Evolutionary conservation across 2,329 filamentous ascomycete species (phyloP), one percentile per base, ranked within the genome.

Genomic region (Cryphonectria naterciae): DNA sequence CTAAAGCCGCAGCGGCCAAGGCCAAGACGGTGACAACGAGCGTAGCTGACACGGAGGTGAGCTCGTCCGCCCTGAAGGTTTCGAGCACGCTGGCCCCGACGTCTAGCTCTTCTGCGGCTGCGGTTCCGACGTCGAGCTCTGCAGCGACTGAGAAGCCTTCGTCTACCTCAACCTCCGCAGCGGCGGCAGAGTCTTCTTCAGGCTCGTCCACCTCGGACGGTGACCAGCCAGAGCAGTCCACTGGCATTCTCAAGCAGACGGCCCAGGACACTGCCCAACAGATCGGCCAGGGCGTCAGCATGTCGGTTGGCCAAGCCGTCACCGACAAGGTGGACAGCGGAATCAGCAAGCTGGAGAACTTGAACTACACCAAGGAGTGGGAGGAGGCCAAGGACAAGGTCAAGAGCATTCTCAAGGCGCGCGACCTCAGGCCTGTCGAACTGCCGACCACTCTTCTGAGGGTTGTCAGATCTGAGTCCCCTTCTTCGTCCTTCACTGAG

Each of bases 361-460:
- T 64, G 61, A 64, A 64, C 61, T 28, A 28, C 39, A 64, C 61
- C 37, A 2, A 39, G n/a, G 37, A 64, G 39, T 64, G 39, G 39
- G 61, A 64, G 4, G 19, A 64, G 10, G 61, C 61, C 39, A 64
- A 64, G 61, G 25, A 64, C 11, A 64, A 64, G 61, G 39, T 64
- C 22, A 19, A 64, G 25, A 64, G 17, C 61, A 28, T 43, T 11
- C 4, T 64, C 11, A 64, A 64, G n/a, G 37, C 46, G 39, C 35
- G 61, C 37, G 39, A 32, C 13, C 17, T 17, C 13, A 35, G 6
- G 25, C 54, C 25, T 8, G 11, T 58, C 15, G 54, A 32, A 5
- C 22, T 46, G n/a, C 61, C 61, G 37, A 64, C 61, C 6, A 41
- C 37, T 32, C n/a, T 43, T 11, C 39, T 28, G 25, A 25, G n/a